A percentile compares a stretch with the other conserved stretches of the same genome.
phyloP scores from a whole-genome alignment of 108 stramenopile genomes.

The Asterionellopsis glacialis region DNA sequence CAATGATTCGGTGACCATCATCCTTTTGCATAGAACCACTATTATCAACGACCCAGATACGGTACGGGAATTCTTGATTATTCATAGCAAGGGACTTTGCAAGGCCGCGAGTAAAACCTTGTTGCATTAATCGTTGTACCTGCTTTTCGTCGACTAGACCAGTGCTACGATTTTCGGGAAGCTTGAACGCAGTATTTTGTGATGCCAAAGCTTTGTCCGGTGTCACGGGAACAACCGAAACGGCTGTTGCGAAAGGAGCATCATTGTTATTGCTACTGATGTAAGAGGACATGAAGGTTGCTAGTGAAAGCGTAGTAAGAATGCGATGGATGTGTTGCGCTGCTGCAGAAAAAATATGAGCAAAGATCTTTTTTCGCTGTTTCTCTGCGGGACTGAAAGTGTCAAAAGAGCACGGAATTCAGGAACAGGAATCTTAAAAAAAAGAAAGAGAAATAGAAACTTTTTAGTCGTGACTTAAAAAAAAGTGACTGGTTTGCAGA shows the following conservation, averaged over 20 bases:
- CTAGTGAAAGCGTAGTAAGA: too few relatives aligned
- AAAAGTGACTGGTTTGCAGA: too few relatives aligned
- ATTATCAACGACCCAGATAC: constrained; percentile 78
- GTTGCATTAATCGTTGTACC: constrained; percentile 10
- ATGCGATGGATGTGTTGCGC: too few relatives aligned
- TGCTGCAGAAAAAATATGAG: too few relatives aligned
- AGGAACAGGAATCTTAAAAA: too few relatives aligned
- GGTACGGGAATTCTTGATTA: constrained; percentile 33
- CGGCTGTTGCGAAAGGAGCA: neutral
- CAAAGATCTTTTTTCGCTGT: too few relatives aligned
- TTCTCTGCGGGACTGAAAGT: too few relatives aligned
- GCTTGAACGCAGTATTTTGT: neutral
- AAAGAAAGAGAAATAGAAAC: too few relatives aligned
- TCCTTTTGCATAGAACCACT: constrained; percentile 59
- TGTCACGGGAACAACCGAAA: neutral
- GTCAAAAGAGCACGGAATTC: too few relatives aligned
- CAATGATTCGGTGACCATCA: constrained; percentile 79
- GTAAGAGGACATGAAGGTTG: too few relatives aligned
- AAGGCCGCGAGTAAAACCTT: constrained; percentile 21
- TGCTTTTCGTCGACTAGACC: neutral
- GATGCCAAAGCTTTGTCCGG: neutral
- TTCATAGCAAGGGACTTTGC: constrained; percentile 14
- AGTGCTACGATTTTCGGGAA: neutral
- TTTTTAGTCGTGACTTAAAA: too few relatives aligned
- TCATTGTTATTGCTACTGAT: neutral